These are phyloP conservation scores for Diutina catenulata DNA, from an alignment of 1,139 yeast species.

Conservation along the genomic window DNA sequence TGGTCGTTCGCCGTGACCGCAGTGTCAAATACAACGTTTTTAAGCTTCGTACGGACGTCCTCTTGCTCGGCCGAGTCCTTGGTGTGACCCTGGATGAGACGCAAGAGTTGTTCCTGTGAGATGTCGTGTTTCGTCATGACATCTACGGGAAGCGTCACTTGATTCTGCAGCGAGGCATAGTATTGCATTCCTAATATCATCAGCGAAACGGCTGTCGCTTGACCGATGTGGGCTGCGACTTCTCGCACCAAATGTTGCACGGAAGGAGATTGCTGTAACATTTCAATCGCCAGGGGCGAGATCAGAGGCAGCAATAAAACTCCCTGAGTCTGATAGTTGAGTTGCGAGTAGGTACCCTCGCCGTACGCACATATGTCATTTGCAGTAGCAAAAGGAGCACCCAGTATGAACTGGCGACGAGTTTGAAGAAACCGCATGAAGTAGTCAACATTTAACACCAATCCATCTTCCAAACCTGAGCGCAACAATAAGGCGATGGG, in stretches of 20 bases:
- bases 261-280: conserved; percentile 34
- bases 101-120: conserved; percentile 53
- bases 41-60: conserved; percentile 28
- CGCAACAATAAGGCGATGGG: conserved; percentile 52
- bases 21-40: conserved; percentile 55
- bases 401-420: conserved; percentile 39
- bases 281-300: conserved; percentile 42
- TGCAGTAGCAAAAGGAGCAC: conserved; percentile 30
- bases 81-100: conserved; percentile 38
- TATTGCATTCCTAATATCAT: conserved; percentile 51
- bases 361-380: conserved; percentile 67
- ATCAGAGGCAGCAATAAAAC: conserved; percentile 45
- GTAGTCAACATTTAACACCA: conserved; percentile 42
- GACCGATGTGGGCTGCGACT: conserved; percentile 74
- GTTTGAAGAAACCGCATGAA: conserved; percentile 55
- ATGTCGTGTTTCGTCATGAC: conserved; percentile 40
- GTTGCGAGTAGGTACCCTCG: conserved; percentile 69
- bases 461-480: conserved; percentile 34
- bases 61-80: conserved; percentile 14
- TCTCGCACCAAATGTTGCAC: conserved; percentile 40
- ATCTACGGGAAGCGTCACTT: conserved; percentile 53
- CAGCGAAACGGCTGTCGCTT: conserved; percentile 63
- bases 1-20: conserved; percentile 78
- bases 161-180: conserved; percentile 41
- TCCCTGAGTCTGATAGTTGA: conserved; percentile 58